phyloP scores from a whole-genome alignment of 495 filamentous ascomycete species.

The Neurospora sp. region DNA sequence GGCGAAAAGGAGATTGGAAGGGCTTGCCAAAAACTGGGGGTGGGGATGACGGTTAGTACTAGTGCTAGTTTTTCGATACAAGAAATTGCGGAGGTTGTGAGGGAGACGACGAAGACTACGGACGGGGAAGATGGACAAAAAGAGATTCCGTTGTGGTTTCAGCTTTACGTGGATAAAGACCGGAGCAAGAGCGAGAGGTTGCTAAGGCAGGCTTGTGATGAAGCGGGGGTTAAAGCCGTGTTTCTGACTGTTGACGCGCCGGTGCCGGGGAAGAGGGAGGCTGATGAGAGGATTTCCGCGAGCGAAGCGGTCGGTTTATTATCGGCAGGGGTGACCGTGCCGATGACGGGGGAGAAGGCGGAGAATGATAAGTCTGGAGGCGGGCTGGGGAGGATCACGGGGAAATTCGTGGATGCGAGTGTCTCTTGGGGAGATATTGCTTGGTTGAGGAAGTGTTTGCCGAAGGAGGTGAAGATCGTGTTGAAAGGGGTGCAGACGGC shows the following conservation, averaged over 20 bases:
- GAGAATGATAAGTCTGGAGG: slow-evolving; percentile 60
- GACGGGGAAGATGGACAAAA: not conserved
- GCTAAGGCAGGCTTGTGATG: slow-evolving; percentile 40
- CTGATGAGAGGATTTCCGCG: slow-evolving; percentile 44
- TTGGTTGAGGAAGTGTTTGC: slow-evolving; percentile 32
- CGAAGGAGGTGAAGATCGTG: slow-evolving; percentile 40
- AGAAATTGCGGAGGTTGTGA: slow-evolving; percentile 46
- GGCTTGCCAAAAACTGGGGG: slow-evolving; percentile 40
- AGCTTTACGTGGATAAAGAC: slow-evolving; percentile 73
- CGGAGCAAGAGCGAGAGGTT: slow-evolving; percentile 53
- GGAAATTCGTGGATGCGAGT: slow-evolving; percentile 58
- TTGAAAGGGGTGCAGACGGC: slow-evolving; percentile 58
- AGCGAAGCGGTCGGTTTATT: slow-evolving; percentile 38
- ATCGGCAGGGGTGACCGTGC: slow-evolving; percentile 18
- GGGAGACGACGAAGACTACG: slow-evolving; percentile 4
- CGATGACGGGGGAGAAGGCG: slow-evolving; percentile 47
- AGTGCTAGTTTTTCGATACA: slow-evolving; percentile 57
- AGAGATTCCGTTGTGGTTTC: slow-evolving; percentile 53
- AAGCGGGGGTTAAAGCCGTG: slow-evolving; percentile 52
- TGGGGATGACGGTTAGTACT: slow-evolving; percentile 54
- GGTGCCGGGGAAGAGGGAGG: slow-evolving; percentile 52
- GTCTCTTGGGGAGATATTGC: slow-evolving; percentile 64
- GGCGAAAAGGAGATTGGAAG: slow-evolving; percentile 63
- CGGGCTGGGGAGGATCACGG: slow-evolving; percentile 62
- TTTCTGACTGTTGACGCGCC: slow-evolving; percentile 62